These are phyloP conservation scores for Hirschfeldia incana DNA, from an alignment of 345 rosid species.

Conservation along the genomic window DNA sequence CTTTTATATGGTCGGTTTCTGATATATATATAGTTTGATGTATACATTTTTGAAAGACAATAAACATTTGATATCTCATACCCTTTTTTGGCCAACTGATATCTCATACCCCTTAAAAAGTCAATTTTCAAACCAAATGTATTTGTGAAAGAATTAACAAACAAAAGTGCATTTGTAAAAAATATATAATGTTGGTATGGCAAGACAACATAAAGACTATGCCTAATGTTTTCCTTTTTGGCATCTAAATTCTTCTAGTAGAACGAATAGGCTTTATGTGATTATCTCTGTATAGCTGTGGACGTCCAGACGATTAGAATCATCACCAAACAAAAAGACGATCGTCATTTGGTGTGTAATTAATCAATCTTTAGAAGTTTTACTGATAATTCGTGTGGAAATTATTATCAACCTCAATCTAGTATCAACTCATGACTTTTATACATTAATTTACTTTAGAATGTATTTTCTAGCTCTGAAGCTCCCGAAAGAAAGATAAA, in stretches of 20 bases:
- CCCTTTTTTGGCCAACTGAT: not conserved
- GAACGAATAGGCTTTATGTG: conserved; percentile 4
- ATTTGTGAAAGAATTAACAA: not conserved
- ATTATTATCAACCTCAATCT: not conserved
- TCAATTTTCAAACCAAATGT: conserved; percentile 5
- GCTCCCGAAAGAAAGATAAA: not conserved
- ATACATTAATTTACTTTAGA: not conserved
- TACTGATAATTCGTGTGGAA: not conserved
- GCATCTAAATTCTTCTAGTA: not conserved
- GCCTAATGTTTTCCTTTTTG: not conserved
- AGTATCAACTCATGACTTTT: not conserved
- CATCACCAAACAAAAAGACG: not conserved
- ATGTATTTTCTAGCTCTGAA: not conserved
- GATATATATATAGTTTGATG: conserved; percentile 10
- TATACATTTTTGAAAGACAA: conserved; percentile 8
- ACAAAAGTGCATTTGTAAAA: not conserved
- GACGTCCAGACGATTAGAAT: not conserved
- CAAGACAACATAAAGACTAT: not conserved
- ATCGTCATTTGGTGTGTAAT: not conserved
- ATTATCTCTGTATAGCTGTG: conserved; percentile 3
- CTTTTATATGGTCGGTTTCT: conserved; percentile 35
- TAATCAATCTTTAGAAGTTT: not conserved
- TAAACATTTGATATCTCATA: not conserved
- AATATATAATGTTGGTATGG: not conserved
- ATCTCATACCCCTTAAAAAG: not conserved